Conservation (phyloP, 1,284 basidiomycete species). For the Rhodotorula sp. region DNA sequence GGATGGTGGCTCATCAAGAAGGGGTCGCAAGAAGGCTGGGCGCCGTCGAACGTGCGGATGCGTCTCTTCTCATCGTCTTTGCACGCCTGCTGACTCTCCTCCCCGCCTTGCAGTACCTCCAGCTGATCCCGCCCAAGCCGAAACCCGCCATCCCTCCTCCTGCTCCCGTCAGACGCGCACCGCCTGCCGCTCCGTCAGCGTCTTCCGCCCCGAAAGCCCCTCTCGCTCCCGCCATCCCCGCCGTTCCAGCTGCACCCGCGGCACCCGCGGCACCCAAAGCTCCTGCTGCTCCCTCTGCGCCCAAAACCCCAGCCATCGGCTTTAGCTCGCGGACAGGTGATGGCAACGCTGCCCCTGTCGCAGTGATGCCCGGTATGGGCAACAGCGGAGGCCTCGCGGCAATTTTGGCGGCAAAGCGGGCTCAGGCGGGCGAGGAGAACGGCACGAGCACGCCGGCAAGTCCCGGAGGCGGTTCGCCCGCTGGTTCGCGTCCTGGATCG, state of each 20-base stretch:
- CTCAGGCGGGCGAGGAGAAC: slow-evolving; percentile 43
- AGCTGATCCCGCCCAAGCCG: slow-evolving; percentile 65
- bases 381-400: slow-evolving; percentile 50
- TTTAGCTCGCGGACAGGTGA: slow-evolving; percentile 43
- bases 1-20: slow-evolving; percentile 97
- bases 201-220: slow-evolving; percentile 47
- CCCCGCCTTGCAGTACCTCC: slow-evolving; percentile 53
- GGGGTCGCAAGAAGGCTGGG: slow-evolving; percentile 82
- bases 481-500: slow-evolving; percentile 24
- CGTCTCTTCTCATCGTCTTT: not conserved
- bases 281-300: slow-evolving; percentile 43
- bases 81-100: no score
- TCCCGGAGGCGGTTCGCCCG: slow-evolving; percentile 16
- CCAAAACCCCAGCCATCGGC: slow-evolving; percentile 35
- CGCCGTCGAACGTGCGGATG: slow-evolving; percentile 67
- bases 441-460: slow-evolving; percentile 15
- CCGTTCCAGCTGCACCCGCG: slow-evolving; percentile 45
- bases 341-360: slow-evolving; percentile 47
- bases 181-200: slow-evolving; percentile 47
- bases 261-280: slow-evolving; percentile 48
- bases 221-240: slow-evolving; percentile 47
- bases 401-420: slow-evolving; percentile 51
- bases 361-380: slow-evolving; percentile 51
- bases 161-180: slow-evolving; percentile 60
- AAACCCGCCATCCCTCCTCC: slow-evolving; percentile 62